Base-by-base conservation (phyloP, 2,329 filamentous ascomycete genomes). In the Teratosphaeriaceae sp. region DNA sequence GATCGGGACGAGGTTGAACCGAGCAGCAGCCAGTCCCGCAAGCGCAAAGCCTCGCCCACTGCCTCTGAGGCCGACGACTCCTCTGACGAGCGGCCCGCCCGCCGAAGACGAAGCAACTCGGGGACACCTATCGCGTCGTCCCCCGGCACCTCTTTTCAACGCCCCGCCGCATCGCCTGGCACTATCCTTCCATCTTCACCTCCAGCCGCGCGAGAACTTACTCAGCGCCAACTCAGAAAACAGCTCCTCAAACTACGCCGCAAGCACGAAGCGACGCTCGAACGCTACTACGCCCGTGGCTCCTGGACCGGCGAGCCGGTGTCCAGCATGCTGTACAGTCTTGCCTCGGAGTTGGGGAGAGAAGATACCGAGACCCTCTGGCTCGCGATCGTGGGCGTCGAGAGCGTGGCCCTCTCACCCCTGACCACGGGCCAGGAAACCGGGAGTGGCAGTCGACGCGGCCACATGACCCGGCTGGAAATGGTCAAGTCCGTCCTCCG, bases 291-390 rank as follows among this genome's bases (percentile, higher is more conserved):
- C 67, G 77, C 80, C 21, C 76, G 87, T 22, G 92, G 92, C 30
- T 83, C 86, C 2, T 94, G 88, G 2, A 96, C 94, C 60, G 90
- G 90, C 0, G 92, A 98, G 61, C 92, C 92, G 1, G 86, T 97
- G 43, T 92, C 89, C 0, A 94, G 89, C 0, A 83, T 97, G 69
- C 79, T 96, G 59, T 98, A 97, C 65, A 94, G 88, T 0, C 74
- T 98, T 12, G 92, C 90, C 1, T 95, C 89, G 1, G 92, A 97
- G 60, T 78, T 98, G 5, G 92, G 92, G 49, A 84, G 89, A 41
- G 92, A 97, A 72, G 90, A 97, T 64, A 98, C 97, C 57, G 89
- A 98, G 57, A 73, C 97, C 18, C 74, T 98, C 12, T 98, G 92
- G 92, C 76, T 95, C 45, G 82, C 88, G 5, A 95, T 97, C 57